Base-by-base conservation (phyloP, 1,139 yeast genomes). In the Saccharomyces hybrid region DNA sequence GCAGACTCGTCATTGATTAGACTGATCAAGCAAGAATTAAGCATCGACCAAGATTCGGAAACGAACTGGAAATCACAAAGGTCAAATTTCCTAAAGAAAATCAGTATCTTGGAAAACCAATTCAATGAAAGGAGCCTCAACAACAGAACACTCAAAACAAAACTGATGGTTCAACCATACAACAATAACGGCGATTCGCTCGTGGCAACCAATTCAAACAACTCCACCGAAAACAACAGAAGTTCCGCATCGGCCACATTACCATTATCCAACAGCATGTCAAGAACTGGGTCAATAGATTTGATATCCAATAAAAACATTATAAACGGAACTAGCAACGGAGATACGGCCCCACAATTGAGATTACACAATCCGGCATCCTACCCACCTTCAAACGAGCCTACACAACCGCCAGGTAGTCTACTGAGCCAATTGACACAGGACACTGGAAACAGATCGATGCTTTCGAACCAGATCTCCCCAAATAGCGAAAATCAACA, bases 1-100 rank as follows among this genome's bases (percentile, higher is more conserved):
- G 56, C 58, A 6, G 61, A 61, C 32, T 59, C 61, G 8, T 58
- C 58, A 12, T 50, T 63, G 11, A 62, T 58, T 2, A 59, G 59
- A 41, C 29, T 64, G 12, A 58, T 68, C 9, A 66, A 59, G 42
- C 65, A 66, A 19, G 67, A 68, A 55, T n/a, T 64, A 5, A 55
- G 54, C 2, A 57, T 60, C 31, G 70, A 68, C 48, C 58, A 61
- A n/a, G 61, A 63, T 21, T 54, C 60, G 24, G 67, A 66, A 32
- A 50, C 54, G 8, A 59, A 58, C 48, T 66, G 71, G 70, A 58
- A 59, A 51, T 48, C 51, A 6, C 61, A 55, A 38, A 64, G 59
- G 50, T 53, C 52, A 47, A 56, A 56, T 27, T 53, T 61, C 49
- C 48, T 58, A 11, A 63, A 61, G 47, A 62, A 59, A 24, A 58